phyloP scores from a whole-genome alignment of 2,329 filamentous ascomycete species.

The Pseudocercospora ulei region DNA sequence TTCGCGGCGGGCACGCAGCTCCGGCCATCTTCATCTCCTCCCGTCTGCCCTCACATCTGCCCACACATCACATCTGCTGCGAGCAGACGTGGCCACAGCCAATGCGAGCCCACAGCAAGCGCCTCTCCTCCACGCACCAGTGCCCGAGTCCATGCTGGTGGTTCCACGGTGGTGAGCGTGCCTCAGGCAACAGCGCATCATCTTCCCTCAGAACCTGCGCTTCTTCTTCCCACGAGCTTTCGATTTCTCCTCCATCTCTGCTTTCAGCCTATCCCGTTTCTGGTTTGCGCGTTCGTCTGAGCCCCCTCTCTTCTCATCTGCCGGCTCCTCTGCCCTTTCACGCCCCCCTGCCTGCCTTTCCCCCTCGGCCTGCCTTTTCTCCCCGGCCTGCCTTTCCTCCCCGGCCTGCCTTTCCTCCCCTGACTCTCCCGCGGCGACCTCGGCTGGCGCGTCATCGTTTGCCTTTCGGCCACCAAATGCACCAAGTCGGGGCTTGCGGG shows the following conservation, averaged over 20 bases:
- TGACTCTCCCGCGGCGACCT: not conserved
- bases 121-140: too few relatives aligned
- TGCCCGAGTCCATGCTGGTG: too few relatives aligned
- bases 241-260: slow-evolving; percentile 44
- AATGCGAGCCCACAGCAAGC: too few relatives aligned
- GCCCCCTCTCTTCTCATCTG: slow-evolving; percentile 32
- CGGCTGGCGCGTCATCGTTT: not conserved
- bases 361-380: slow-evolving; percentile 1
- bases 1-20: too few relatives aligned
- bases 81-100: too few relatives aligned
- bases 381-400: slow-evolving; percentile 1
- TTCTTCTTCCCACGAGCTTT: slow-evolving; percentile 50
- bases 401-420: not conserved
- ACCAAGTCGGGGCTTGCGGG: slow-evolving; percentile 8
- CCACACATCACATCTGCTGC: too few relatives aligned
- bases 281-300: slow-evolving; percentile 47
- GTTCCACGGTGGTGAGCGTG: too few relatives aligned
- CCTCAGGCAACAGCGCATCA: too few relatives aligned
- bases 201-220: slow-evolving; percentile 45
- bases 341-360: slow-evolving; percentile 1
- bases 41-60: too few relatives aligned
- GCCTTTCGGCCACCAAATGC: slow-evolving; percentile 8
- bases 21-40: not conserved
- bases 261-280: slow-evolving; percentile 49
- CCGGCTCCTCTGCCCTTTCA: slow-evolving; percentile 1